Evolutionary conservation across 2,329 filamentous ascomycete genomes (phyloP).

Genomic region (Knufia petricola): DNA sequence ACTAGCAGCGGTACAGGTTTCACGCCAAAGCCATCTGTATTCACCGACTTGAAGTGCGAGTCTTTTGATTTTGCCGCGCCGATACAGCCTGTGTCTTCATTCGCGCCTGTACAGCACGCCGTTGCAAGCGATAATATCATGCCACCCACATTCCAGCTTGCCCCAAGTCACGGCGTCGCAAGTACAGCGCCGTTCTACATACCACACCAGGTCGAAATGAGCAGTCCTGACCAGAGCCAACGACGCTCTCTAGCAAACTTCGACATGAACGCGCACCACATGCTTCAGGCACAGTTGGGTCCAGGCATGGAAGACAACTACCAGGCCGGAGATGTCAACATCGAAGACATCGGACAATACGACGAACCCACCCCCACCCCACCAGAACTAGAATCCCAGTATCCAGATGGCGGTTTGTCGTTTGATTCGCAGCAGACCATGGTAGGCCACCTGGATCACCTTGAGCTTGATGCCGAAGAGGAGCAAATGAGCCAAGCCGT

Average conservation of each 20-base stretch:
- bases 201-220: not conserved
- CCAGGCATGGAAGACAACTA: not conserved
- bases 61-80: not conserved
- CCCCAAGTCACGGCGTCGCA: not conserved
- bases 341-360: not conserved
- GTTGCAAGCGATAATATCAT: not conserved
- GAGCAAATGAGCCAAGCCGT: conserved; percentile 2
- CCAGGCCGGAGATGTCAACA: not conserved
- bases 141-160: not conserved
- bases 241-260: conserved; percentile 11
- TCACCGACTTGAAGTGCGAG: not conserved
- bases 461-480: conserved; percentile 1
- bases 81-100: not conserved
- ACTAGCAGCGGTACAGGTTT: not conserved
- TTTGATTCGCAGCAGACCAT: conserved; percentile 6
- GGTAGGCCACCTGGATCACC: conserved; percentile 4
- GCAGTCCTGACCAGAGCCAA: not conserved
- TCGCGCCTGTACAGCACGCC: not conserved
- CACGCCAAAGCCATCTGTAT: not conserved
- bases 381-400: not conserved
- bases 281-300: conserved; percentile 18
- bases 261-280: conserved; percentile 16
- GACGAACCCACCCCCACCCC: not conserved
- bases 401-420: not conserved
- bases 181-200: not conserved